Evolutionary conservation across 495 filamentous ascomycete species (phyloP).

Genomic region (Saxispiralis lemnorum): DNA sequence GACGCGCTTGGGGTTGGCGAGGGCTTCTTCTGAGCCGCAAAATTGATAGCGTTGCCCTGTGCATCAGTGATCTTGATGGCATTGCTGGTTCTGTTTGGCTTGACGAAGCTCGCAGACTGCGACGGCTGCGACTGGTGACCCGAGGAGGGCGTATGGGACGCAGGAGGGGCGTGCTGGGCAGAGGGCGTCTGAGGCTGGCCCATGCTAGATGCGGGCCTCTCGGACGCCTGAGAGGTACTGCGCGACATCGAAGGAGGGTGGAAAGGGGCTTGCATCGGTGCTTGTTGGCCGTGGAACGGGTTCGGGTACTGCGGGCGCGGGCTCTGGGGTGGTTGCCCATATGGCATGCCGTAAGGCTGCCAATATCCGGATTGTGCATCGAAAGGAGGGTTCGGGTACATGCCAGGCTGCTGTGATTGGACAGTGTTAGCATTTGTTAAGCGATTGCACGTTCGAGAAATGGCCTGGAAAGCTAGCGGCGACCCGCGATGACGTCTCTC

Average conservation of each 20-base stretch:
- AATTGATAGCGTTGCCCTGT: slow-evolving; percentile 46
- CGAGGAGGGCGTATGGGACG: slow-evolving; percentile 34
- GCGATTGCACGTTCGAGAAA: too few species aligned
- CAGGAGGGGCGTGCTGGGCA: slow-evolving; percentile 33
- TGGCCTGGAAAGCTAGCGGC: neutral
- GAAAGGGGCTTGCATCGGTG: slow-evolving; percentile 35
- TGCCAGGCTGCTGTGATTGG: slow-evolving; percentile 9
- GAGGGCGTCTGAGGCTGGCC: slow-evolving; percentile 45
- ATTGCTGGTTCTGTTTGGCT: slow-evolving; percentile 40
- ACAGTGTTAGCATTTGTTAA: neutral
- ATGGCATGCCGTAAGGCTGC: slow-evolving; percentile 31
- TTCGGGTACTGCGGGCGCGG: slow-evolving; percentile 19
- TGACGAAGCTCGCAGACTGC: slow-evolving; percentile 6
- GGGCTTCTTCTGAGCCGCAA: slow-evolving; percentile 33
- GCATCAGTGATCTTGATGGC: slow-evolving; percentile 64
- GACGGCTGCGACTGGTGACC: slow-evolving; percentile 29
- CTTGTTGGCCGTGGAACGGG: slow-evolving; percentile 17
- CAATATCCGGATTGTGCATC: slow-evolving; percentile 26
- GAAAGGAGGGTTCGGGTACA: slow-evolving; percentile 10
- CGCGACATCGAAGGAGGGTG: slow-evolving; percentile 56
- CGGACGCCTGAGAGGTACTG: slow-evolving; percentile 61
- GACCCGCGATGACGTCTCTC: neutral
- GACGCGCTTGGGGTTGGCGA: slow-evolving; percentile 30
- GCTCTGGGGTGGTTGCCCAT: slow-evolving; percentile 21
- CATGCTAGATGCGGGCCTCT: slow-evolving; percentile 65